Percentiles rank a stretch among this genome's conserved stretches.
Conservation (phyloP, 1,139 yeast genomes). For the Zygoascus sp. region DNA sequence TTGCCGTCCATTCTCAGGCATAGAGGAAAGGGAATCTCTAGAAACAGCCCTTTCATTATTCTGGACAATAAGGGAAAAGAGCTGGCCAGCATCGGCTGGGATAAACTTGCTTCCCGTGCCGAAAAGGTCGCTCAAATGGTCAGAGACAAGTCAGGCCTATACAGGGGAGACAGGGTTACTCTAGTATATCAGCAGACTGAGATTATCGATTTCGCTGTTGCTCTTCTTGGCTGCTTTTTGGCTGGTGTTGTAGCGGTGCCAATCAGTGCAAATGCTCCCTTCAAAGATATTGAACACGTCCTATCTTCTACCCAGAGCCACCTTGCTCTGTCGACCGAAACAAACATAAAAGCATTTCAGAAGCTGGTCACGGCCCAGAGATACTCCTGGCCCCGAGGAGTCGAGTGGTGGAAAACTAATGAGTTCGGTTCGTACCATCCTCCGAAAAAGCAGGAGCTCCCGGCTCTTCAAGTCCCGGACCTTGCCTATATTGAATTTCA, state of each 20-base stretch:
- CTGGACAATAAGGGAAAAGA: conserved; percentile 83
- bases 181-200: conserved; percentile 81
- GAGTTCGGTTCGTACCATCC: conserved; percentile 73
- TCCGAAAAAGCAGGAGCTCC: conserved; percentile 55
- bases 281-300: conserved; percentile 68
- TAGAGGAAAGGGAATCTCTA: conserved; percentile 61
- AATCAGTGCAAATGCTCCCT: conserved; percentile 62
- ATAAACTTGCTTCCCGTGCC: conserved; percentile 73
- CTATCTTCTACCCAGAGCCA: conserved; percentile 72
- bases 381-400: conserved; percentile 52
- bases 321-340: conserved; percentile 74
- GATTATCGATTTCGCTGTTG: conserved; percentile 77
- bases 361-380: conserved; percentile 46
- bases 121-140: conserved; percentile 89
- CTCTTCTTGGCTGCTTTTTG: conserved; percentile 84
- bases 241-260: conserved; percentile 97
- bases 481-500: conserved; percentile 92
- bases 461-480: conserved; percentile 65
- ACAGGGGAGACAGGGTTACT: conserved; percentile 78
- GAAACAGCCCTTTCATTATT: conserved; percentile 66
- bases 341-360: conserved; percentile 67
- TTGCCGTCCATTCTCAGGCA: conserved; percentile 68
- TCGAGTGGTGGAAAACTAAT: conserved; percentile 78
- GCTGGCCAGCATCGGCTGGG: conserved; percentile 76
- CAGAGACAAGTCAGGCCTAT: conserved; percentile 64